These are phyloP conservation scores for Stenogyne calaminthoides DNA, from an alignment of 305 asterid species.

Conservation along the genomic window DNA sequence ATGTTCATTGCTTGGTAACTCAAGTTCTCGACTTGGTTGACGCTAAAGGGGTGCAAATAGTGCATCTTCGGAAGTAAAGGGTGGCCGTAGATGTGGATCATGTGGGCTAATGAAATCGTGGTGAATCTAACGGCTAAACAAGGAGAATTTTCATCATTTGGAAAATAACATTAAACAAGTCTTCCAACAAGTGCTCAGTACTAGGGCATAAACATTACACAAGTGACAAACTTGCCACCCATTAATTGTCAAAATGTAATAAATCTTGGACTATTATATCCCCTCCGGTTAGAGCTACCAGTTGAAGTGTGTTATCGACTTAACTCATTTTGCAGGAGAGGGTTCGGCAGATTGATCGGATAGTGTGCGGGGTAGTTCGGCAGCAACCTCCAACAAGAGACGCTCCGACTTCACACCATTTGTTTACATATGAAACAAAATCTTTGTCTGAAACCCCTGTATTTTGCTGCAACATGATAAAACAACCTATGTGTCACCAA, in stretches of 20 bases:
- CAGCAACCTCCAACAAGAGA: slow-evolving; percentile 95
- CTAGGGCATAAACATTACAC: background rate
- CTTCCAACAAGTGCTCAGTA: background rate
- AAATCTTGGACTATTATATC: slow-evolving; percentile 2
- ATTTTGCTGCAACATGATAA: slow-evolving; percentile 56
- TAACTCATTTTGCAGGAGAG: slow-evolving; percentile 40
- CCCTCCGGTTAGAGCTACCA: slow-evolving; percentile 10
- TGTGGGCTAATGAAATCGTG: slow-evolving; percentile 57
- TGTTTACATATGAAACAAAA: slow-evolving; percentile 74
- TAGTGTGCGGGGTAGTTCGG: slow-evolving; percentile 86
- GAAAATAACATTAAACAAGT: background rate
- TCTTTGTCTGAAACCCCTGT: slow-evolving; percentile 75
- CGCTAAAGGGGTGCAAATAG: slow-evolving; percentile 64
- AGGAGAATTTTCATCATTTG: background rate
- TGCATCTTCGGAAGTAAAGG: slow-evolving; percentile 64
- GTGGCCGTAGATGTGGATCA: slow-evolving; percentile 48
- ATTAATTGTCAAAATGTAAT: background rate
- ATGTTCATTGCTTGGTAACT: slow-evolving; percentile 76
- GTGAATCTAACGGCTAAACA: slow-evolving; percentile 58
- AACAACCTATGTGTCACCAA: background rate
- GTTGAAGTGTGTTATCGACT: background rate
- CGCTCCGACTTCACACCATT: slow-evolving; percentile 90
- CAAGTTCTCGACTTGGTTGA: slow-evolving; percentile 60
- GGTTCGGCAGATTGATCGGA: slow-evolving; percentile 51
- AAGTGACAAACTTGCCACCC: slow-evolving; percentile 18